Conservation (phyloP, 2,329 filamentous ascomycete genomes). For the Metarhizium anisopliae region DNA sequence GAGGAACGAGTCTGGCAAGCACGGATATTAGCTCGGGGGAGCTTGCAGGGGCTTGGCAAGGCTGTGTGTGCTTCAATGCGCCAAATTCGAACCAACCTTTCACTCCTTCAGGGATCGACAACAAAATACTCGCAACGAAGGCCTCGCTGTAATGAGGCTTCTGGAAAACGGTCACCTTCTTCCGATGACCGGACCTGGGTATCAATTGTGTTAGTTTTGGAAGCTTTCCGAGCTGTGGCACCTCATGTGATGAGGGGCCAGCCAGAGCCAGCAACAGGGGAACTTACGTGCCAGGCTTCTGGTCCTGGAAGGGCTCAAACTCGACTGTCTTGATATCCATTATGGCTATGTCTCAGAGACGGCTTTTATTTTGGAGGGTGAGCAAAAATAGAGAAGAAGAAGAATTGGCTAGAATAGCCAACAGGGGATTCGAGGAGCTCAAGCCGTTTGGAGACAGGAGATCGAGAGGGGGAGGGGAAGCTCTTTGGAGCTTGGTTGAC, state of each 20-base stretch:
- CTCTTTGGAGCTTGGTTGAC: slow-evolving; percentile 16
- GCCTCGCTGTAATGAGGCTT: slow-evolving; percentile 91
- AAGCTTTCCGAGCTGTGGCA: not conserved
- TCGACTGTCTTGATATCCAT: slow-evolving; percentile 73
- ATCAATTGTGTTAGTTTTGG: not conserved
- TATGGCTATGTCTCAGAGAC: slow-evolving; percentile 14
- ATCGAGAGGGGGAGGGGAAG: slow-evolving; percentile 11
- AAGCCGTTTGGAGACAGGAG: no score
- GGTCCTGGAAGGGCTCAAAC: slow-evolving; percentile 81
- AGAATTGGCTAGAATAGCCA: not conserved
- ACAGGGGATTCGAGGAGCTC: not conserved
- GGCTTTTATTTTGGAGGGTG: not conserved
- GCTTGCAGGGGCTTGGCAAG: slow-evolving; percentile 6
- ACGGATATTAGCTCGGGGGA: slow-evolving; percentile 4
- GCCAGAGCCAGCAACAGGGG: slow-evolving; percentile 9
- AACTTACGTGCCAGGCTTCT: slow-evolving; percentile 98
- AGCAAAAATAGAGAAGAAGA: not conserved
- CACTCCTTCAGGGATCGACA: slow-evolving; percentile 91
- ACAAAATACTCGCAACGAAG: slow-evolving; percentile 87
- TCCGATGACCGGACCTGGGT: slow-evolving; percentile 85
- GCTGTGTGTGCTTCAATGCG: not conserved
- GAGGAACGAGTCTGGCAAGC: slow-evolving; percentile 59
- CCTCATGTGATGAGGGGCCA: slow-evolving; percentile 14
- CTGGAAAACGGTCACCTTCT: slow-evolving; percentile 98
- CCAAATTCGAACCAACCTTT: slow-evolving; percentile 46